phyloP scores from a whole-genome alignment of 2,329 filamentous ascomycete genomes.

The Stenocarpella maydis region DNA sequence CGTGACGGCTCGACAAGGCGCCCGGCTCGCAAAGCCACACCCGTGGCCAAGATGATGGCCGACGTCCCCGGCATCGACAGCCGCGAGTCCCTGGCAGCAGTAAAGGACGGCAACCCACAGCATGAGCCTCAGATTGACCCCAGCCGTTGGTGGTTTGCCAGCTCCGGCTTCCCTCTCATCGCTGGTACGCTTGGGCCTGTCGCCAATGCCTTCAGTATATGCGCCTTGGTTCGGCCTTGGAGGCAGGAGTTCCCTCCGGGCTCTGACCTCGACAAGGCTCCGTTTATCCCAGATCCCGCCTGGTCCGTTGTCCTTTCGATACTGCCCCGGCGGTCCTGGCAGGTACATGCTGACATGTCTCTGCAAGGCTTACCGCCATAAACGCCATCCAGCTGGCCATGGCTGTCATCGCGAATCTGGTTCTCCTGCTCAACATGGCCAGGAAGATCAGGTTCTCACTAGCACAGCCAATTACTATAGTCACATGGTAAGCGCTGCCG shows the following conservation, averaged over 20 bases:
- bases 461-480: slow-evolving; percentile 83
- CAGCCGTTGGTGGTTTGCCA: slow-evolving; percentile 71
- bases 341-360: neutral
- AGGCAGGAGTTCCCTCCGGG: slow-evolving; percentile 63
- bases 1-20: slow-evolving; percentile 10
- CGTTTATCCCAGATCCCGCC: slow-evolving; percentile 69
- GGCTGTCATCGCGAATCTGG: slow-evolving; percentile 81
- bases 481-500: slow-evolving; percentile 74
- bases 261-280: slow-evolving; percentile 56
- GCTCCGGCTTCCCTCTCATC: slow-evolving; percentile 76
- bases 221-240: slow-evolving; percentile 84
- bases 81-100: neutral
- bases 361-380: slow-evolving; percentile 69
- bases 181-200: slow-evolving; percentile 86
- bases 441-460: slow-evolving; percentile 80
- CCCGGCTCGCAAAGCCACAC: slow-evolving; percentile 21
- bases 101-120: slow-evolving; percentile 41
- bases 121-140: slow-evolving; percentile 54
- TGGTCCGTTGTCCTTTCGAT: slow-evolving; percentile 60
- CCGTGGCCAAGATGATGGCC: slow-evolving; percentile 41
- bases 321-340: neutral
- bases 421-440: slow-evolving; percentile 88
- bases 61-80: slow-evolving; percentile 36
- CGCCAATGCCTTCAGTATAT: slow-evolving; percentile 88
- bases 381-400: slow-evolving; percentile 81